Percentiles rank a stretch among this genome's conserved stretches.
Conservation (phyloP, 371 early-diverging fungal genomes). For the Zancudomyces culisetae region DNA sequence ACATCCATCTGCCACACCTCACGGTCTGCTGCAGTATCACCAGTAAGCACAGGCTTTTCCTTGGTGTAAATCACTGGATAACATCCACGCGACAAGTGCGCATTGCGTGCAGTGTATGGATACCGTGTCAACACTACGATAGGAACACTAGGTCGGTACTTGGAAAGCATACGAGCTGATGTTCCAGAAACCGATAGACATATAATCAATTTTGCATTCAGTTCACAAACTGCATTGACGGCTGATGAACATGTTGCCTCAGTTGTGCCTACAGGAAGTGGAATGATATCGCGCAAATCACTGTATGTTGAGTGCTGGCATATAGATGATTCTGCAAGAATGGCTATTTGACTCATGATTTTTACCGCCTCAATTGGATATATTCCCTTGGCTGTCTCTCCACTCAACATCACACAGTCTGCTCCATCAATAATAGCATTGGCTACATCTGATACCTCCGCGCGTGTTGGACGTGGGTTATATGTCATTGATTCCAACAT, state of each 20-base stretch:
- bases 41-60: constrained; percentile 8
- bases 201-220: constrained; percentile 70
- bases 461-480: constrained; percentile 93
- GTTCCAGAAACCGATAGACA: constrained; percentile 70
- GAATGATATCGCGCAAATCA: constrained; percentile 54
- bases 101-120: constrained; percentile 65
- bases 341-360: constrained; percentile 59
- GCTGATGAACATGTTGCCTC: constrained; percentile 91
- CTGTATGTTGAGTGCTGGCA: constrained; percentile 62
- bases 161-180: constrained; percentile 79
- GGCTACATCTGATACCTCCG: constrained; percentile 96
- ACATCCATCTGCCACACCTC: constrained; percentile 72
- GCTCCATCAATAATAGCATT: constrained; percentile 95
- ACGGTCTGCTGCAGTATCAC: constrained; percentile 19
- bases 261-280: constrained; percentile 55
- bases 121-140: constrained; percentile 80
- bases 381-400: constrained; percentile 90
- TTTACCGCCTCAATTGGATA: constrained; percentile 60
- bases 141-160: constrained; percentile 85
- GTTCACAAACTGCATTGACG: constrained; percentile 71
- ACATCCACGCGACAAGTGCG: constrained; percentile 74
- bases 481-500: constrained; percentile 98
- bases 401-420: constrained; percentile 97
- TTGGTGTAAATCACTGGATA: constrained; percentile 71
- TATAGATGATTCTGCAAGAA: constrained; percentile 53